Conservation (phyloP, 768 basidiomycete genomes). For the Boletus pseudopeckii region DNA sequence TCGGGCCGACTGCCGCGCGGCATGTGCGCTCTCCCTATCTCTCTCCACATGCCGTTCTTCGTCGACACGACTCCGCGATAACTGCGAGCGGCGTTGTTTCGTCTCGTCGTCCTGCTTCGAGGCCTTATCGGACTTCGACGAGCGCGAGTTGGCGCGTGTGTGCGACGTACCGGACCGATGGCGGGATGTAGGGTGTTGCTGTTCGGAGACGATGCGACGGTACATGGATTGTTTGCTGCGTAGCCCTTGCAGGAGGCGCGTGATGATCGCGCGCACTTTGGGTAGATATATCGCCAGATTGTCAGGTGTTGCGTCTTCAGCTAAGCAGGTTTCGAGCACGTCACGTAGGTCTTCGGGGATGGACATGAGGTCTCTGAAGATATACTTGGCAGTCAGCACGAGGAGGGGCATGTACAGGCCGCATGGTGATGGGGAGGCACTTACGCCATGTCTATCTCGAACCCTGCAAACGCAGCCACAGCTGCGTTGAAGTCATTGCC, state of each 20-base stretch:
- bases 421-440: slow-evolving; percentile 33
- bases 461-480: slow-evolving; percentile 80
- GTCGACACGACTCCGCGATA: slow-evolving; percentile 40
- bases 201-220: slow-evolving; percentile 67
- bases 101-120: slow-evolving; percentile 41
- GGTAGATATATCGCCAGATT: slow-evolving; percentile 90
- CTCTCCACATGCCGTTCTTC: slow-evolving; percentile 38
- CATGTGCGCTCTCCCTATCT: slow-evolving; percentile 34
- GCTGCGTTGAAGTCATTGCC: slow-evolving; percentile 98
- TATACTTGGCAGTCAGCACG: slow-evolving; percentile 14
- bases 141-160: slow-evolving; percentile 56
- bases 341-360: slow-evolving; percentile 88
- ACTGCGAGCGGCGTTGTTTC: slow-evolving; percentile 45
- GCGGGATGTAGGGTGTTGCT: slow-evolving; percentile 38
- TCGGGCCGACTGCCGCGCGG: slow-evolving; percentile 40
- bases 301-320: slow-evolving; percentile 82
- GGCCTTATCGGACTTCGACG: slow-evolving; percentile 45
- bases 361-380: slow-evolving; percentile 71
- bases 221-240: slow-evolving; percentile 89
- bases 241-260: slow-evolving; percentile 88
- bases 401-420: background rate
- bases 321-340: slow-evolving; percentile 86
- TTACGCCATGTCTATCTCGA: slow-evolving; percentile 89
- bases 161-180: slow-evolving; percentile 46
- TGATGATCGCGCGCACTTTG: slow-evolving; percentile 88